Conservation (phyloP, 2,329 filamentous ascomycete genomes). For the Fusarium austroafricanum region DNA sequence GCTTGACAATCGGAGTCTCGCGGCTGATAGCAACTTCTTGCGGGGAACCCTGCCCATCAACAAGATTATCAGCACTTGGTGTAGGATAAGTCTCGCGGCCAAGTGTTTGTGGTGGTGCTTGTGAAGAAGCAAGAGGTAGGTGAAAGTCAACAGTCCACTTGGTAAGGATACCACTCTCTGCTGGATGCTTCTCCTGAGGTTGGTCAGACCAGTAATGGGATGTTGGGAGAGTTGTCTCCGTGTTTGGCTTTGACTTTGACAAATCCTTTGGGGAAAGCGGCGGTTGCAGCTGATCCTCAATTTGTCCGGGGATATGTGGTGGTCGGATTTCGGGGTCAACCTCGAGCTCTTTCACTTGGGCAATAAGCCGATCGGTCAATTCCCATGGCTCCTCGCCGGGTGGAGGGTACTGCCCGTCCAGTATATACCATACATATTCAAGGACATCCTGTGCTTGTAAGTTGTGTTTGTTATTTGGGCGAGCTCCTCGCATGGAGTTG, state of each 20-base stretch:
- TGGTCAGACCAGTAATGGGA: conserved; percentile 49
- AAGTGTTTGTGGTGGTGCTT: conserved; percentile 7
- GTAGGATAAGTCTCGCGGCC: neutral
- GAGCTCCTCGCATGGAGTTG: conserved; percentile 42
- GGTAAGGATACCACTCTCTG: conserved; percentile 11
- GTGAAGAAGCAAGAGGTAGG: conserved; percentile 9
- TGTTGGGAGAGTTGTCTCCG: conserved; percentile 16
- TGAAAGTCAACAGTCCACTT: conserved; percentile 24
- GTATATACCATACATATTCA: conserved; percentile 47
- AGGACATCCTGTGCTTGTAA: conserved; percentile 52
- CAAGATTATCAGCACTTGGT: neutral
- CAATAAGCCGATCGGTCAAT: conserved; percentile 53
- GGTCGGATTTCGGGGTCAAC: conserved; percentile 34
- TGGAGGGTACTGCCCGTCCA: conserved; percentile 22
- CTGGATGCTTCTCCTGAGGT: conserved; percentile 22
- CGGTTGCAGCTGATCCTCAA: conserved; percentile 13
- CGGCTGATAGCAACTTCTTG: conserved; percentile 12
- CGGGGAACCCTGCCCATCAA: conserved; percentile 12
- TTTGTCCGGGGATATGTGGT: conserved; percentile 15
- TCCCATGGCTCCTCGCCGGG: conserved; percentile 45
- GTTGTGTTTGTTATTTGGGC: conserved; percentile 20
- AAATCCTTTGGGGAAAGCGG: conserved; percentile 6
- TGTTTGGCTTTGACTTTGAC: conserved; percentile 2
- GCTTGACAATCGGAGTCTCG: conserved; percentile 8
- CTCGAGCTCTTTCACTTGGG: conserved; percentile 46